Conservation (phyloP, 768 basidiomycete genomes). For the Chalciporus piperatus region DNA sequence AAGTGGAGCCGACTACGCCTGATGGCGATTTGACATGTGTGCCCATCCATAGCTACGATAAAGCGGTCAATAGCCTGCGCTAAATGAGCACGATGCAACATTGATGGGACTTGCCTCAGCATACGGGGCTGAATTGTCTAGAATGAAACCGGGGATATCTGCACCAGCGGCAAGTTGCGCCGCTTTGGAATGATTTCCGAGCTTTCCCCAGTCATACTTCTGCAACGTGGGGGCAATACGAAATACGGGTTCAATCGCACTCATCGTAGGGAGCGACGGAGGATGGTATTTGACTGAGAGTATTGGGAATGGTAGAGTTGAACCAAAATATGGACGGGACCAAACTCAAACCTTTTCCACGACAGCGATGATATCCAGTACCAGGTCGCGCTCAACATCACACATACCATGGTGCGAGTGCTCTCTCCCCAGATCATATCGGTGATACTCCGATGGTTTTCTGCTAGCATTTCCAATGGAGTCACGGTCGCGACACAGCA, state of each 20-base stretch:
- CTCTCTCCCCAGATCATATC: too few relatives aligned
- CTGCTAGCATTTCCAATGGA: too few relatives aligned
- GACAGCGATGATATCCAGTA: too few relatives aligned
- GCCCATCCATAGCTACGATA: constrained; percentile 92
- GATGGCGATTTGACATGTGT: constrained; percentile 83
- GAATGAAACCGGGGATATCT: constrained; percentile 57
- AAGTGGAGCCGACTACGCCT: constrained; percentile 44
- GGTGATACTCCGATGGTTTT: too few relatives aligned
- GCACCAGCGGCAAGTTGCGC: constrained; percentile 74
- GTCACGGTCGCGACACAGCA: too few relatives aligned
- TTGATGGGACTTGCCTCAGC: constrained; percentile 72
- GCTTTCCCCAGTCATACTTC: constrained; percentile 94
- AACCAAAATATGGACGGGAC: background rate
- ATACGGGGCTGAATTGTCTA: constrained; percentile 76
- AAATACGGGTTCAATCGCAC: constrained; percentile 50
- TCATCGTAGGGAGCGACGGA: constrained; percentile 18
- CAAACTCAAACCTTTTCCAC: too few relatives aligned
- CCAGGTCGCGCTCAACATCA: too few relatives aligned
- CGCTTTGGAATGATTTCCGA: constrained; percentile 77
- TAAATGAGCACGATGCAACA: background rate
- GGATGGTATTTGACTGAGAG: background rate
- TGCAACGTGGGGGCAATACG: constrained; percentile 82
- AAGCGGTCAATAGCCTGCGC: constrained; percentile 3
- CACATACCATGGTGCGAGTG: too few relatives aligned
- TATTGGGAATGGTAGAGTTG: too few relatives aligned